phyloP scores from a whole-genome alignment of 140 eudicot species.

The Senecio squalidus region DNA sequence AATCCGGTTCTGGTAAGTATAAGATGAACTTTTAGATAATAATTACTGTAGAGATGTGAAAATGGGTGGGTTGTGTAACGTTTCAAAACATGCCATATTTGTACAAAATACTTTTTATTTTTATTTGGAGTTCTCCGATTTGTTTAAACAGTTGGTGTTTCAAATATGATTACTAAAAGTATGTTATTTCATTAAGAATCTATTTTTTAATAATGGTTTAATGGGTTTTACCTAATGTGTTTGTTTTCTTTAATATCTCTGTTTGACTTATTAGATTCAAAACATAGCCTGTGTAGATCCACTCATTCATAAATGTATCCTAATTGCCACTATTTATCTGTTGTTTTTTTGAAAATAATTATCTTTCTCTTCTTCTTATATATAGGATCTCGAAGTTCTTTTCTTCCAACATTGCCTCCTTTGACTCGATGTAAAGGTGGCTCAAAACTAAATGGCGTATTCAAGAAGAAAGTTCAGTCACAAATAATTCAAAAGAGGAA shows the following conservation, averaged over 20 bases:
- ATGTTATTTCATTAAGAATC: too few species aligned
- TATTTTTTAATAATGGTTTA: too few species aligned
- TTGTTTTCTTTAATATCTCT: too few species aligned
- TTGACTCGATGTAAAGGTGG: slow-evolving; percentile 69
- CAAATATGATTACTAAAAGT: too few species aligned
- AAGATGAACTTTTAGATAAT: background rate
- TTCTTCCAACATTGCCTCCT: slow-evolving; percentile 57
- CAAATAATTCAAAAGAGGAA: slow-evolving; percentile 40
- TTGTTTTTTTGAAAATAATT: background rate
- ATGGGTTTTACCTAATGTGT: too few species aligned
- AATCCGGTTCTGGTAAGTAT: slow-evolving; percentile 78
- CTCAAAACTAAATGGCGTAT: slow-evolving; percentile 55
- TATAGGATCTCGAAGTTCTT: slow-evolving; percentile 61
- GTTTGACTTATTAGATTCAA: background rate
- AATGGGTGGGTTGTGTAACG: too few species aligned
- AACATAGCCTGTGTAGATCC: background rate
- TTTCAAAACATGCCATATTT: too few species aligned
- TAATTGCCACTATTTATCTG: background rate
- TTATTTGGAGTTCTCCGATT: too few species aligned
- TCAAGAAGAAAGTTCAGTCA: slow-evolving; percentile 62
- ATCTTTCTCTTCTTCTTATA: background rate
- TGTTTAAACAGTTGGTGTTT: too few species aligned
- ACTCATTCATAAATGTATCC: background rate
- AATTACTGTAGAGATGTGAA: background rate
- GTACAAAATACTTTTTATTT: background rate